Evolutionary conservation across 2,329 filamentous ascomycete genomes (phyloP), one percentile per base, ranked within the genome.

Genomic region (Scedosporium dehoogii): DNA sequence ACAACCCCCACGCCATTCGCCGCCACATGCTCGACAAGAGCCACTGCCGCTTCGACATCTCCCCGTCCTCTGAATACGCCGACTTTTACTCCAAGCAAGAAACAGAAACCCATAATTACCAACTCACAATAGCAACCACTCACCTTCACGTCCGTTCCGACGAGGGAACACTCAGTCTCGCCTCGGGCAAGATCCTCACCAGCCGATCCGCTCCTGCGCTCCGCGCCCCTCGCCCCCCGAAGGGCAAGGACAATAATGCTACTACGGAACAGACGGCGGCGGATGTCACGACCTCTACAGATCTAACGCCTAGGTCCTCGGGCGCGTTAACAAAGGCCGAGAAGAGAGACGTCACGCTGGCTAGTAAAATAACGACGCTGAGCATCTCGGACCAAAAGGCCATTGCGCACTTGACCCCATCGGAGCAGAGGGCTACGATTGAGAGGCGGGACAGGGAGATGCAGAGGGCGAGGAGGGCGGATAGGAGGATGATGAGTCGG

Each of bases 1-100:
- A 68, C 2, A 79, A 76, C 0, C 70, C 73, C 0, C 72, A 79
- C 59, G 81, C 75, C 0, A 74, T 78, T 0, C 79, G 80, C 59
- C 79, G 81, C 33, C 82, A 83, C 64, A 83, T 82, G 80, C 64
- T 70, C 0, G 74, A 72, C 6, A 82, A 80, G 48, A 74, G 78
- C 0, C 80, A 83, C 64, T 82, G 79, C 65, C 74, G 70, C 4
- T 73, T 81, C 44, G 70, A 79, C n/a, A 67, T 77, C 0, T 53
- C 48, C 10, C 48, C 48, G n/a, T 60, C 69, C n/a, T 70, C 72
- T 1, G 75, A 80, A 46, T 74, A 72, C 12, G 66, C 69, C 25
- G 75, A 78, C 2, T 79, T 80, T 60, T 79, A 76, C 62, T 69
- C 75, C n/a, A 67, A 72, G 29, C 60, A 6, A 64, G 62, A 21